These are phyloP conservation scores for Kodamaea plutei DNA, from an alignment of 1,139 yeast genomes.

Conservation along the genomic window DNA sequence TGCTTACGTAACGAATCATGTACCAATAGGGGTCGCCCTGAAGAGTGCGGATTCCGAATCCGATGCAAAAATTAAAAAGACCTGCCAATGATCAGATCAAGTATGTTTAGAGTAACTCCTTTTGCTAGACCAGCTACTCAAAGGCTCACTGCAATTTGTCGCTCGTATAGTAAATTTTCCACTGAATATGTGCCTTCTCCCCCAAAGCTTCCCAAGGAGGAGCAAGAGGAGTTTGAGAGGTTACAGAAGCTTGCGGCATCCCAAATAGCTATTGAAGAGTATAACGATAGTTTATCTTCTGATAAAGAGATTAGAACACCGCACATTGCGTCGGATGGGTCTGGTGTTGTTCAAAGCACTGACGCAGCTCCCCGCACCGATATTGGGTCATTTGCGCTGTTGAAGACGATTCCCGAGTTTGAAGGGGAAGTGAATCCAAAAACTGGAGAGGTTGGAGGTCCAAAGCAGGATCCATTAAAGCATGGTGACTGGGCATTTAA, in stretches of 20 bases:
- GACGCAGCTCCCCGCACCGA: slow-evolving; percentile 33
- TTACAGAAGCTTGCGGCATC: slow-evolving; percentile 79
- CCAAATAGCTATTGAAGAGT: slow-evolving; percentile 75
- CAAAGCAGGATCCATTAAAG: slow-evolving; percentile 94
- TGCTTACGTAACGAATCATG: too few species aligned
- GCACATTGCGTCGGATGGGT: slow-evolving; percentile 5
- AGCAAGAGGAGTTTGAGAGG: slow-evolving; percentile 88
- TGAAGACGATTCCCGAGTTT: slow-evolving; percentile 85
- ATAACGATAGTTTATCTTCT: slow-evolving; percentile 40
- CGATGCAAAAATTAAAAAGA: slow-evolving; percentile 1
- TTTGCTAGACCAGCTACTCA: too few species aligned
- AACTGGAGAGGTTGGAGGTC: slow-evolving; percentile 96
- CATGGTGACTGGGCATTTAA: slow-evolving; percentile 89
- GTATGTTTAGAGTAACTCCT: too few species aligned
- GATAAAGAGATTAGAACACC: slow-evolving; percentile 9
- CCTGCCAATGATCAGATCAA: slow-evolving; percentile 5
- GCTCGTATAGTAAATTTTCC: slow-evolving; percentile 20
- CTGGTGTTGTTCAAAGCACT: slow-evolving; percentile 10
- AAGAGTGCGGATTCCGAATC: too few species aligned
- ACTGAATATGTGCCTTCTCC: slow-evolving; percentile 60
- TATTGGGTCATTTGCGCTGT: slow-evolving; percentile 59
- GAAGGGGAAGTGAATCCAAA: slow-evolving; percentile 92
- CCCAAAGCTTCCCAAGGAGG: slow-evolving; percentile 77
- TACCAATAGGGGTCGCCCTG: too few species aligned
- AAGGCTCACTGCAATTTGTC: too few species aligned